Conservation (phyloP, 306 rosid genomes). For the Canavalia gladiata region DNA sequence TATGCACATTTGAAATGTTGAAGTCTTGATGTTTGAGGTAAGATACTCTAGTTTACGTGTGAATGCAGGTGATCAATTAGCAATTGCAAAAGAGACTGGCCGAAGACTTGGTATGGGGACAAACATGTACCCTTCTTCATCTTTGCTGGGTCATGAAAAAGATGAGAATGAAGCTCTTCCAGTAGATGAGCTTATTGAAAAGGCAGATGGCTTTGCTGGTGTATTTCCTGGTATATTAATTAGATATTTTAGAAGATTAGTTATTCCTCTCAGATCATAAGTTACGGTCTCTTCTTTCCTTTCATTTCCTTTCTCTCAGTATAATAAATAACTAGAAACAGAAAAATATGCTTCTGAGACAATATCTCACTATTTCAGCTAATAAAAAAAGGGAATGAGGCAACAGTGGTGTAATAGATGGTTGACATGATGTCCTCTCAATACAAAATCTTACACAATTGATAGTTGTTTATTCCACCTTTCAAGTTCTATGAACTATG, state of each 20-base stretch:
- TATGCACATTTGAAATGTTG: constrained; percentile 27
- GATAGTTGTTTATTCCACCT: constrained; percentile 3
- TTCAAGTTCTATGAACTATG: constrained; percentile 15
- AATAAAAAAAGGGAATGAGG: constrained; percentile 21
- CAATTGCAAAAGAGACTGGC: constrained; percentile 93
- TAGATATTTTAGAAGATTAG: constrained; percentile 22
- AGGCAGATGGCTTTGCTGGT: constrained; percentile 95
- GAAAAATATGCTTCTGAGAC: constrained; percentile 11
- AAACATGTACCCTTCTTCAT: constrained; percentile 93
- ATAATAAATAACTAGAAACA: constrained; percentile 23
- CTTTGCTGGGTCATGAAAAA: constrained; percentile 70
- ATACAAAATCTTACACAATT: constrained; percentile 9
- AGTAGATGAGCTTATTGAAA: constrained; percentile 82
- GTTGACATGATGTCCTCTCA: not conserved
- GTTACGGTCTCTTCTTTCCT: constrained; percentile 14
- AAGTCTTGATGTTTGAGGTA: constrained; percentile 18
- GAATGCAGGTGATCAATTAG: constrained; percentile 81
- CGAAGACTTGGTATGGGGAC: constrained; percentile 96
- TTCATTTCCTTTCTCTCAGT: constrained; percentile 17
- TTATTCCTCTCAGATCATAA: constrained; percentile 33
- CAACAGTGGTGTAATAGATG: constrained; percentile 18
- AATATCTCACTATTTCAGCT: constrained; percentile 11
- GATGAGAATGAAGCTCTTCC: constrained; percentile 82
- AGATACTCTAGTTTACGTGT: constrained; percentile 38
- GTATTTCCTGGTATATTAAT: constrained; percentile 78